Evolutionary conservation across 768 basidiomycete genomes (phyloP).

Genomic region (Cantharellus cinnabarinus): DNA sequence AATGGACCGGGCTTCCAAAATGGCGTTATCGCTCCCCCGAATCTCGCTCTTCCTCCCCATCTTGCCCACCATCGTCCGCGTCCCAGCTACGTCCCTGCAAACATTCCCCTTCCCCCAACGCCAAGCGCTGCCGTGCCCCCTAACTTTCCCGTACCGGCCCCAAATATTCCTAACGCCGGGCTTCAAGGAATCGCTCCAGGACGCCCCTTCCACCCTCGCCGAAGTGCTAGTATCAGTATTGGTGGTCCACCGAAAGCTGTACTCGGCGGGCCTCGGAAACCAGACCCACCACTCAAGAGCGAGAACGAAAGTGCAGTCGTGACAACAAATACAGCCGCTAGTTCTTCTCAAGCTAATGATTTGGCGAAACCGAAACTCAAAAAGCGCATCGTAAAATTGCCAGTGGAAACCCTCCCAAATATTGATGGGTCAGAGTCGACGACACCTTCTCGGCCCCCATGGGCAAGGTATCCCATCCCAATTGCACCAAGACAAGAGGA

Average conservation of each 20-base stretch:
- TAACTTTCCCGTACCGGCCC: neutral
- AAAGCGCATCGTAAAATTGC: conserved; percentile 51
- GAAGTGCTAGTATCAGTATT: conserved; percentile 31
- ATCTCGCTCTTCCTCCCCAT: neutral
- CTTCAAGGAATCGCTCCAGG: neutral
- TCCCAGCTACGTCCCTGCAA: conserved; percentile 3
- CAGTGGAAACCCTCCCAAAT: conserved; percentile 33
- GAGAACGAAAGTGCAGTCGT: neutral
- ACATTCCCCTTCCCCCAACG: conserved; percentile 5
- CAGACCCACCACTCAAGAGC: conserved; percentile 9
- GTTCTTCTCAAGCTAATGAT: neutral
- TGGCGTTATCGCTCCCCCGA: neutral
- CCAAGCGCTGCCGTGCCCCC: conserved; percentile 1
- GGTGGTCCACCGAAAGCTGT: conserved; percentile 81
- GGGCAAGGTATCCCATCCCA: conserved; percentile 28
- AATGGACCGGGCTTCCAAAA: neutral
- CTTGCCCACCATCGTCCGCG: conserved; percentile 6
- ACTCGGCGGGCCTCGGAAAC: conserved; percentile 51
- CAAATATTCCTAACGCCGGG: neutral
- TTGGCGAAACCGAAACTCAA: conserved; percentile 28
- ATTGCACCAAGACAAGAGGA: neutral
- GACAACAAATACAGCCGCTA: conserved; percentile 18
- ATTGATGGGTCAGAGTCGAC: conserved; percentile 18
- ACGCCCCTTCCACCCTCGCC: conserved; percentile 1
- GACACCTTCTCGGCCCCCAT: conserved; percentile 26